Conservation (phyloP, 768 basidiomycete genomes). For the Cystobasidium tubakii region DNA sequence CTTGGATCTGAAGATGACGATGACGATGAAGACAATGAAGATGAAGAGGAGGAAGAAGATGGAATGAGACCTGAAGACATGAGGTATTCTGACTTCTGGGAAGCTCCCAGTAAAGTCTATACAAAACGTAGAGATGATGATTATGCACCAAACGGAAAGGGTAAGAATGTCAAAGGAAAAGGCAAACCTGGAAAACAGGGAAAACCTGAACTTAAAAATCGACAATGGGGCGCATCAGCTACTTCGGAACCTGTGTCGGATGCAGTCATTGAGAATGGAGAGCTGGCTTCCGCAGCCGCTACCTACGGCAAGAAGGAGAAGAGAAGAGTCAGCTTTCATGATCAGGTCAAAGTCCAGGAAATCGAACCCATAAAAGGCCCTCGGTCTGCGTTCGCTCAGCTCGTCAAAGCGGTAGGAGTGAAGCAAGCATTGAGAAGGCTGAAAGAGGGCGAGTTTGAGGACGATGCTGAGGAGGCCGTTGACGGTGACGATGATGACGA, state of each 20-base stretch:
- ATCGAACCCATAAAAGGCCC: neutral
- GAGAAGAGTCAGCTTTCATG: conserved; percentile 27
- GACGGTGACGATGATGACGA: conserved; percentile 19
- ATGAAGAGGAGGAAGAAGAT: neutral
- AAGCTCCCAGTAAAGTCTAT: conserved; percentile 4
- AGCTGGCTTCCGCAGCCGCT: neutral
- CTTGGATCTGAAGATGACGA: conserved; percentile 15
- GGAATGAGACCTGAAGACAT: conserved; percentile 31
- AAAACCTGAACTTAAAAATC: neutral
- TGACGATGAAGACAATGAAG: neutral
- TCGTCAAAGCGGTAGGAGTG: conserved; percentile 21
- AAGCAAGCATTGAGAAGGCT: conserved; percentile 14
- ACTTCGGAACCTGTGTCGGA: neutral
- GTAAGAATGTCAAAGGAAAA: conserved; percentile 13
- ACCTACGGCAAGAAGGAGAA: conserved; percentile 10
- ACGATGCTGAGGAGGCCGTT: conserved; percentile 1
- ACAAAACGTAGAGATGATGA: neutral
- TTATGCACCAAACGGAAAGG: neutral
- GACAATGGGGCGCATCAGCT: neutral
- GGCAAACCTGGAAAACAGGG: neutral
- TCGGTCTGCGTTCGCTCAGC: neutral
- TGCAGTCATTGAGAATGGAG: neutral
- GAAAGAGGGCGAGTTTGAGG: conserved; percentile 1
- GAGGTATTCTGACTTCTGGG: conserved; percentile 32
- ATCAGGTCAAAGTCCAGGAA: conserved; percentile 33